Conservation (phyloP, 768 basidiomycete genomes). For the Lactarius psammicola region DNA sequence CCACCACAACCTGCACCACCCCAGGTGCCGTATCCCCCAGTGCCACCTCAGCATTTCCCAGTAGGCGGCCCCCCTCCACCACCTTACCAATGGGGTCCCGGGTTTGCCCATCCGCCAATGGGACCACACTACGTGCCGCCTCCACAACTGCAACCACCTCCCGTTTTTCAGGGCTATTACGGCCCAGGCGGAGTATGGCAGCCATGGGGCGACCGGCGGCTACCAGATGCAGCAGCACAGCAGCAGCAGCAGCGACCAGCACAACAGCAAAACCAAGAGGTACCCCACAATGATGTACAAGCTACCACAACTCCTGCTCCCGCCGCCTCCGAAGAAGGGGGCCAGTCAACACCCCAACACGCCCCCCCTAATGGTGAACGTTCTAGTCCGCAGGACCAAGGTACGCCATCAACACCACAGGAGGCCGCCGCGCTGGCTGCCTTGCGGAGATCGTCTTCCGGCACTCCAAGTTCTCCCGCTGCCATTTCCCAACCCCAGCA, state of each 20-base stretch:
- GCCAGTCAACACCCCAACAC: not conserved
- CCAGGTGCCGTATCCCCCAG: conserved; percentile 25
- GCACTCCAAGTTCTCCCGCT: conserved; percentile 1
- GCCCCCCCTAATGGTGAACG: conserved; percentile 2
- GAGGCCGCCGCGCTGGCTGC: conserved; percentile 70
- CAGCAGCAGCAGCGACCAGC: conserved; percentile 21
- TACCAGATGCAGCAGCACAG: conserved; percentile 7
- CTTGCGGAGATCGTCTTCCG: conserved; percentile 46
- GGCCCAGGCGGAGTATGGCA: conserved; percentile 26
- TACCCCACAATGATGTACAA: not conserved
- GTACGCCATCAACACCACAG: conserved; percentile 38
- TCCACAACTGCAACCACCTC: conserved; percentile 26
- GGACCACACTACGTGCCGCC: conserved; percentile 37
- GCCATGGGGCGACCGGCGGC: conserved; percentile 24
- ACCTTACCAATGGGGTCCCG: conserved; percentile 55
- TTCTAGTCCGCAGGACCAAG: conserved; percentile 8
- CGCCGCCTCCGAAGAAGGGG: conserved; percentile 5
- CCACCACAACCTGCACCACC: conserved; percentile 28
- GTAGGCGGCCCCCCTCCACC: conserved; percentile 46
- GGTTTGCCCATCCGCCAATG: conserved; percentile 56
- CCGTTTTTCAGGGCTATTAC: conserved; percentile 28
- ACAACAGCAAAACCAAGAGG: conserved; percentile 12
- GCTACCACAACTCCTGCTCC: conserved; percentile 8
- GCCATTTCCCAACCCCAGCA: conserved; percentile 5
- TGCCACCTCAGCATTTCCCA: conserved; percentile 28